Evolutionary conservation across 768 basidiomycete species (phyloP), one percentile per base, ranked within the genome.

Genomic region (Suillus bovinus): DNA sequence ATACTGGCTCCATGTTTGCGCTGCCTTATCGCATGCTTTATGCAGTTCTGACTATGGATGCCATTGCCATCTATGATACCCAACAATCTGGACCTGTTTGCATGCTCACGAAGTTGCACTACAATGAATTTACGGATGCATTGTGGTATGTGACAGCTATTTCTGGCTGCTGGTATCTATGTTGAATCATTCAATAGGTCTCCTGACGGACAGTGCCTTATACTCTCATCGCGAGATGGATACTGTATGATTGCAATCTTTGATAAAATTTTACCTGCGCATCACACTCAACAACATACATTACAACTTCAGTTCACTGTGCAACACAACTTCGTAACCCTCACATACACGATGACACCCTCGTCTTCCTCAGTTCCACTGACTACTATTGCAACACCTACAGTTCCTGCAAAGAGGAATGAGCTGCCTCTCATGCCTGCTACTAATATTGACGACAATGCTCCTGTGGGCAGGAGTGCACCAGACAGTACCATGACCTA

Each of bases 51-150:
- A 97, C 96, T 24, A 97, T 95, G 87, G 97, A 99, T 75, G 89
- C 93, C 0, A 86, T 99, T 50, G 84, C 91, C 31, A 89, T 99
- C 58, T 95, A 99, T 71, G 97, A 99, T 72, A 99, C 96, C 5
- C 97, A 99, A 77, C 96, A 99, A 78, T 84, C 93, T 1, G 86
- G 89, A 3, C 97, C 97, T 0, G 83, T 98, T 58, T 94, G 94
- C 69, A 78, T 99, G 68, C 84, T 99, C 66, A 93, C 91, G 33
- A 96, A 96, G 70, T 77, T 99, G 64, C 97, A 99, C 76, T 99
- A 97, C 72, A 94, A 96, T 64, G 94, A 96, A 69, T 99, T 99
- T 72, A 99, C 97, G 8, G 97, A 99, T 77, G 81, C 97, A 76
- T 86, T 90, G 46, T 99, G 97, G 97, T 98, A 69, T 46, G 92